phyloP scores from a whole-genome alignment of 2,329 filamentous ascomycete species.

The Periconia sp. region DNA sequence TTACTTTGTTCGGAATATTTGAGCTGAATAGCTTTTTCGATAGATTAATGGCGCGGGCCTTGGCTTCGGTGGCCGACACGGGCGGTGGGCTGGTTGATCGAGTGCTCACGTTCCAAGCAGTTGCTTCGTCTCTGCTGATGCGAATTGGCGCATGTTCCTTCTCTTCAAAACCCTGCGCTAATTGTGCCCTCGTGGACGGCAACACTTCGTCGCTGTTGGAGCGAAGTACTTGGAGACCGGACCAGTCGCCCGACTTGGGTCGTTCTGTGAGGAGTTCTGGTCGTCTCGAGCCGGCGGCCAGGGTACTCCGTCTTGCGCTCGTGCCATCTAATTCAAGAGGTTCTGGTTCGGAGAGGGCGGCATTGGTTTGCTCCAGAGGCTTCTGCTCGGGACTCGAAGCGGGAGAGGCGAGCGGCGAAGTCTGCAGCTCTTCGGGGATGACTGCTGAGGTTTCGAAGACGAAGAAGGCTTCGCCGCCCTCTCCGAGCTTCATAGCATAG shows the following conservation, averaged over 20 bases:
- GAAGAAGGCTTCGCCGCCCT: conserved; percentile 98
- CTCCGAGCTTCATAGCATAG: conserved; percentile 97
- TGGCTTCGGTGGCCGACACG: conserved; percentile 73
- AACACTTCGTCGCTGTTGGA: conserved; percentile 62
- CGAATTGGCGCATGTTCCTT: conserved; percentile 35
- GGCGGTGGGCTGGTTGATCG: conserved; percentile 80
- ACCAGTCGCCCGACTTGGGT: conserved; percentile 44
- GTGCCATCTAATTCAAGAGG: conserved; percentile 68
- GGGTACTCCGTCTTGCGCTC: conserved; percentile 30
- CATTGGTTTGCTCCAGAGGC: conserved; percentile 52
- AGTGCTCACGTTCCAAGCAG: conserved; percentile 40
- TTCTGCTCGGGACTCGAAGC: conserved; percentile 78
- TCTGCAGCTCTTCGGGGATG: conserved; percentile 93
- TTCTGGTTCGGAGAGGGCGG: conserved; percentile 70
- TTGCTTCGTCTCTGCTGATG: conserved; percentile 42
- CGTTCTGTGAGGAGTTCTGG: conserved; percentile 23
- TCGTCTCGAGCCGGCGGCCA: conserved; percentile 38
- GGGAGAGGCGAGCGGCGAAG: conserved; percentile 90
- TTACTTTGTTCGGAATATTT: conserved; percentile 94
- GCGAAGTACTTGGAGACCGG: conserved; percentile 45
- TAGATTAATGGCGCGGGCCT: conserved; percentile 81
- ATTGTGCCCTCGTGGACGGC: conserved; percentile 48
- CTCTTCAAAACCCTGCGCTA: conserved; percentile 40
- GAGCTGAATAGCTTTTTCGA: conserved; percentile 87
- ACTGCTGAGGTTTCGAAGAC: conserved; percentile 94